Evolutionary conservation across 306 rosid species (phyloP), one percentile per base, ranked within the genome.

Genomic region (Citrullus colocynthis): DNA sequence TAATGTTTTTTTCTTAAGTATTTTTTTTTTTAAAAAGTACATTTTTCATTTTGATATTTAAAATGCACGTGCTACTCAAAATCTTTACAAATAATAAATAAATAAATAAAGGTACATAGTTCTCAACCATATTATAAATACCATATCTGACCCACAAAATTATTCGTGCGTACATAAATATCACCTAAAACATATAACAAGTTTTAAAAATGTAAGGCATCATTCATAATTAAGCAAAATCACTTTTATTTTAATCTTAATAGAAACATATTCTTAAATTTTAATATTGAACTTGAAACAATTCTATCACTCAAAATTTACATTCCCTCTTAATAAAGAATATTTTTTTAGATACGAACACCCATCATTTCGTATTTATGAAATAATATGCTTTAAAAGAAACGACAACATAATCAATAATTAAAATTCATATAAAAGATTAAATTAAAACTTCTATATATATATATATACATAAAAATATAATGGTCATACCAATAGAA

Each of bases 401-500:
- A 48, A 3, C 52, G 16, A 48, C 15, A 48, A 48, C 8, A 48
- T 10, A 9, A 48, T 45, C 15, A 45, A 49, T 2, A 51, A 13
- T 0, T 51, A 51, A 13, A 14, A 51, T 42, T 36, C 12, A 51
- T 14, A 6, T 6, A 55, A 5, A 16, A 54, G 6, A 16, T 13
- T 1, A 54, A 54, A 52, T 13, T 1, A 54, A 54, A 54, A 54
- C 1, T 56, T 6, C 0, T 5, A 56, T 55, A 17, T 55, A 55
- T 55, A 1, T 21, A 59, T 5, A 7, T 4, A 12, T 3, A 11
- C 4, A 11, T 10, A 4, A 12, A 30, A 60, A 60, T 1, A 16
- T 7, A 73, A 73, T 49, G 24, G 24, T 7, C 83, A 76, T 86
- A 84, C 87, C 93, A 65, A 89, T 82, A 0, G 99, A 91, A 41